Conservation (phyloP, 352 stramenopile genomes). For the Phytophthora pluvialis region DNA sequence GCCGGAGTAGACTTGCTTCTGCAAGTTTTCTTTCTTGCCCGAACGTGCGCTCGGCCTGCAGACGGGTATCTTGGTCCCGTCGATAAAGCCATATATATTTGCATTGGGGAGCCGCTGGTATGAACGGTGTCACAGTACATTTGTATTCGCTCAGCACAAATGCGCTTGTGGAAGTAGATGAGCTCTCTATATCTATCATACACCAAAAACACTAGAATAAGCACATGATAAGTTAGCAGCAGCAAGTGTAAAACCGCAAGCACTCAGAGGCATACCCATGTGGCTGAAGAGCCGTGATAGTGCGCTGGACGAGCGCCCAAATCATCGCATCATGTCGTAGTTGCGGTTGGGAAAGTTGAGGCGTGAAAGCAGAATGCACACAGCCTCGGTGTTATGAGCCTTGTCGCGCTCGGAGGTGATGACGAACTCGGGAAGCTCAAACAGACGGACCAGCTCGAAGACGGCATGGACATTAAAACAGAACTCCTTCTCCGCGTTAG, state of each 20-base stretch:
- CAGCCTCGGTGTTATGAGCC: background rate
- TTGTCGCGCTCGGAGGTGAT: background rate
- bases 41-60: background rate
- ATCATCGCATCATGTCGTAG: background rate
- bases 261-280: background rate
- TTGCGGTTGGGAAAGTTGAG: background rate
- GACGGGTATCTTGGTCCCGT: slow-evolving; percentile 9
- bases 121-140: slow-evolving; percentile 7
- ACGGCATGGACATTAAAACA: too few species aligned
- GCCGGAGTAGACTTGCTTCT: slow-evolving; percentile 13
- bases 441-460: background rate
- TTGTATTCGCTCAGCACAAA: slow-evolving; percentile 12
- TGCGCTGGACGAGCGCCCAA: background rate
- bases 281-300: background rate
- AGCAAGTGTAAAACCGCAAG: background rate
- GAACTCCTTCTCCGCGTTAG: too few species aligned
- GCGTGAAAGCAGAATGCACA: background rate
- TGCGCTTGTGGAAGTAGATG: slow-evolving; percentile 10
- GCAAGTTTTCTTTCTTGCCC: slow-evolving; percentile 10
- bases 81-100: background rate
- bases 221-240: background rate
- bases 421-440: background rate
- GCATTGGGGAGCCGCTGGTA: background rate
- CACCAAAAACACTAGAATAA: background rate
- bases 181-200: slow-evolving; percentile 4